A percentile compares a stretch with the other conserved stretches of the same genome.
These are phyloP conservation scores for Pseudognaphalium luteoalbum DNA, from an alignment of 129 eudicot genomes.

Conservation along the genomic window DNA sequence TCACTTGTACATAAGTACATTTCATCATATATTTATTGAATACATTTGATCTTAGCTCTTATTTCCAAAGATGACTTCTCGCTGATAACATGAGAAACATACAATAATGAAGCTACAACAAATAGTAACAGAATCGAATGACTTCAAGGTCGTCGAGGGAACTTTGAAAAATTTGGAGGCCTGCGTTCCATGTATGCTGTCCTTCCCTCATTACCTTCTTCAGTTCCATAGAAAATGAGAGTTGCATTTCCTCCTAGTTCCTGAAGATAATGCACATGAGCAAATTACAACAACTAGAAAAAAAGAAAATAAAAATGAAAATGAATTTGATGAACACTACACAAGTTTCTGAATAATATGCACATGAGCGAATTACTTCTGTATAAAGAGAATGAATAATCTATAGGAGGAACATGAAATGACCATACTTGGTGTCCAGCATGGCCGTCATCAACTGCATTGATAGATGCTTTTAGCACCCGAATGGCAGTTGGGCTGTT, in stretches of 20 bases:
- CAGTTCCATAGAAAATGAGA: conserved; percentile 85
- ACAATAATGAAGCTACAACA: conserved; percentile 13
- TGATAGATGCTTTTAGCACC: conserved; percentile 76
- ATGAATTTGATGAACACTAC: not conserved
- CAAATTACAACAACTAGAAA: not conserved
- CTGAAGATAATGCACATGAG: conserved; percentile 27
- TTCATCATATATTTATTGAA: not conserved
- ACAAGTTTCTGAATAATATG: conserved; percentile 42
- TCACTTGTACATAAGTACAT: not conserved
- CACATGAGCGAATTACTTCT: not conserved
- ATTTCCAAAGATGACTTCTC: not conserved
- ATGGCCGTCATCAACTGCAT: conserved; percentile 96
- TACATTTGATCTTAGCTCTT: conserved; percentile 3
- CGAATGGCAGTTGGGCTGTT: conserved; percentile 96
- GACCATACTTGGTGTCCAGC: conserved; percentile 87
- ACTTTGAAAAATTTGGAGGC: conserved; percentile 84
- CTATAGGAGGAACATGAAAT: not conserved
- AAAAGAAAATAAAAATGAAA: not conserved
- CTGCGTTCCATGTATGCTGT: conserved; percentile 82
- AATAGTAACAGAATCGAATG: not conserved
- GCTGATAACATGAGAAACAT: not conserved
- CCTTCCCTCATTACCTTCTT: conserved; percentile 92
- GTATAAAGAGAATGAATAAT: not conserved
- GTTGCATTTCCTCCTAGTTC: conserved; percentile 91
- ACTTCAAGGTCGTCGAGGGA: conserved; percentile 70